A percentile compares a stretch with the other conserved stretches of the same genome.
phyloP scores from a whole-genome alignment of 352 stramenopile genomes.

The Blastocystis sp. region DNA sequence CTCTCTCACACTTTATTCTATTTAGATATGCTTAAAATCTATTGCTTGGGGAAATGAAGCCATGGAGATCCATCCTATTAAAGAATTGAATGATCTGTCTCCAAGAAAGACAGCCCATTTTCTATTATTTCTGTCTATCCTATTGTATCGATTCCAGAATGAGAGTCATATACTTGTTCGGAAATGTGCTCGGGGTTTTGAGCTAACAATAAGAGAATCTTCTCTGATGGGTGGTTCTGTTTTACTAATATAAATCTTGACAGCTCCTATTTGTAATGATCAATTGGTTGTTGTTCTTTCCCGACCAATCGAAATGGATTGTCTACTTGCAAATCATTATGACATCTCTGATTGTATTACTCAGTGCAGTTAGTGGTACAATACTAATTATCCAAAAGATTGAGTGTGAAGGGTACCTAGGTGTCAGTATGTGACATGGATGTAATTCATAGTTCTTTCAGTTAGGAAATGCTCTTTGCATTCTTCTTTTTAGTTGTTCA shows the following conservation, averaged over 20 bases:
- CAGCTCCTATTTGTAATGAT: conserved; percentile 4
- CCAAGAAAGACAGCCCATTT: too few species aligned
- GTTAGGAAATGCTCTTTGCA: not conserved
- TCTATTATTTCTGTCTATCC: too few species aligned
- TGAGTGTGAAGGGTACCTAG: not conserved
- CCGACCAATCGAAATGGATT: not conserved
- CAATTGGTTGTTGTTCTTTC: conserved; percentile 59
- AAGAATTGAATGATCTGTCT: too few species aligned
- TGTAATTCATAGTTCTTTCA: conserved; percentile 10
- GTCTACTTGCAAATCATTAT: not conserved
- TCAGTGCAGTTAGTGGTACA: not conserved
- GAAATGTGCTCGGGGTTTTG: not conserved
- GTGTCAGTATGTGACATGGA: not conserved
- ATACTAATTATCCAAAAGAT: not conserved
- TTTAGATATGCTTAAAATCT: too few species aligned
- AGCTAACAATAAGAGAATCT: not conserved
- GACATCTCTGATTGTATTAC: not conserved
- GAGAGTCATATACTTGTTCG: too few species aligned
- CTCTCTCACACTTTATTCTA: too few species aligned
- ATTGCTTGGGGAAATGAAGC: too few species aligned
- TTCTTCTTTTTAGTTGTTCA: conserved; percentile 44
- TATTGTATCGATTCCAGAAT: too few species aligned
- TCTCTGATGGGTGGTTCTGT: not conserved
- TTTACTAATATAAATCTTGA: not conserved
- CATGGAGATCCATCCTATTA: too few species aligned